Evolutionary conservation across 768 basidiomycete species (phyloP), one percentile per base, ranked within the genome.

Genomic region (Phaffia australis): DNA sequence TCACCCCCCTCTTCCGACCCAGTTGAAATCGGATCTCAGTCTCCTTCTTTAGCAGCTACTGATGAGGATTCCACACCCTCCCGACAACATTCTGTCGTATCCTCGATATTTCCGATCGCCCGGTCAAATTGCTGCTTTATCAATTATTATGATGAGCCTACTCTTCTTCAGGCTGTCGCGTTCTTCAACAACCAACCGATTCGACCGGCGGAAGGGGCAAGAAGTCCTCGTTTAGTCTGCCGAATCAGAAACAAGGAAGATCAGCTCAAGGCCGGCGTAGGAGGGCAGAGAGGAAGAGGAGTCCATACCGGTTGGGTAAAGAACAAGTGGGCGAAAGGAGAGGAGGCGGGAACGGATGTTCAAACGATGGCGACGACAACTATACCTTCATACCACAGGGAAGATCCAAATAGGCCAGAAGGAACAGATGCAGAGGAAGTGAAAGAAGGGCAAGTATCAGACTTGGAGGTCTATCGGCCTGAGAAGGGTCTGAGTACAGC

Each of bases 101-200:
- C 86, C 1, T 91, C 88, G 16, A 84, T 98, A 67, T 95, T 94
- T 77, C 83, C 91, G 62, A 98, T 98, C 71, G 82, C 86, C n/a
- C 84, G 89, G n/a, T 93, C 91, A 2, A 89, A 84, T 72, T 97
- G 93, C 76, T 89, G 89, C 4, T 97, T 98, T 73, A 82, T 94
- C 76, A 97, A 98, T 75, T 94, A 86, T 73, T 81, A 83, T 56
- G 81, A 80, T 0, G 82, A 87, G 71, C 76, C 73, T 6, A 79
- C 84, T 66, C 77, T 97, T 25, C 78, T 82, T 11, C 77, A 77
- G 5, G 90, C 89, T 3, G 88, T 93, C 65, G 72, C 74, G 2
- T 81, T 79, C 56, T 91, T 88, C 77, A 86, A 89, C 74, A 88
- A 88, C 15, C 76, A 78, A 56, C 79, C 83, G 0, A 75, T 97